phyloP scores from a whole-genome alignment of 495 filamentous ascomycete species.

The Trichocladium uniseriatum region DNA sequence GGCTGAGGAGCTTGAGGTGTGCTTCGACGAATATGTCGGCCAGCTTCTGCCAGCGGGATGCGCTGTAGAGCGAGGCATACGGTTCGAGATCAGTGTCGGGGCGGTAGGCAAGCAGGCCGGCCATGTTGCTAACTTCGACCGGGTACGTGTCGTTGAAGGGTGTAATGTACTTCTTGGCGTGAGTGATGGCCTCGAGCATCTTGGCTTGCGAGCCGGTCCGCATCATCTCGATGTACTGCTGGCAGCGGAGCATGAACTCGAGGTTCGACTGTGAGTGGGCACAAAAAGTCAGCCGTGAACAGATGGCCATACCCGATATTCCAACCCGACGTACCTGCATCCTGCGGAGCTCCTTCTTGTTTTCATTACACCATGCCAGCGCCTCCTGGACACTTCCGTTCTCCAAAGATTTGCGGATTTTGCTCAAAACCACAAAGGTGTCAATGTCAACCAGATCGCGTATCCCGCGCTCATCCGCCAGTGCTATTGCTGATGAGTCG shows the following conservation, averaged over 20 bases:
- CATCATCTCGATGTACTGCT: slow-evolving; percentile 90
- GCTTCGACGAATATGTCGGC: slow-evolving; percentile 77
- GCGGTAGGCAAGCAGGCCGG: slow-evolving; percentile 66
- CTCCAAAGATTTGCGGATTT: slow-evolving; percentile 61
- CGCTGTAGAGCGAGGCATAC: slow-evolving; percentile 55
- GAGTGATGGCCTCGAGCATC: slow-evolving; percentile 62
- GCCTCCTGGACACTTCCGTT: slow-evolving; percentile 66
- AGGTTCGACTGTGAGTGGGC: slow-evolving; percentile 52
- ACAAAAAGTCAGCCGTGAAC: neutral
- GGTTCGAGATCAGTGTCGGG: slow-evolving; percentile 43
- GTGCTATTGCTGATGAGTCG: slow-evolving; percentile 59
- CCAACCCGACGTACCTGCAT: slow-evolving; percentile 51
- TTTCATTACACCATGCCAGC: slow-evolving; percentile 83
- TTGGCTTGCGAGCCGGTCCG: slow-evolving; percentile 51
- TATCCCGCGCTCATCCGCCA: slow-evolving; percentile 60
- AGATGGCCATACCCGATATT: neutral
- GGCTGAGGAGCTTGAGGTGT: slow-evolving; percentile 76
- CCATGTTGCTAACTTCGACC: slow-evolving; percentile 58
- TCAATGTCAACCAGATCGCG: slow-evolving; percentile 76
- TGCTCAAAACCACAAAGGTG: slow-evolving; percentile 75
- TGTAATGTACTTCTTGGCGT: slow-evolving; percentile 72
- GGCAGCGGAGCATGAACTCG: slow-evolving; percentile 88
- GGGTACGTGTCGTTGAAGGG: slow-evolving; percentile 58
- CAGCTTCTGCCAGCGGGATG: slow-evolving; percentile 61
- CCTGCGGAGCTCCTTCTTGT: slow-evolving; percentile 77